phyloP scores from a whole-genome alignment of 2,329 filamentous ascomycete species.

The Fusarium devonianum region DNA sequence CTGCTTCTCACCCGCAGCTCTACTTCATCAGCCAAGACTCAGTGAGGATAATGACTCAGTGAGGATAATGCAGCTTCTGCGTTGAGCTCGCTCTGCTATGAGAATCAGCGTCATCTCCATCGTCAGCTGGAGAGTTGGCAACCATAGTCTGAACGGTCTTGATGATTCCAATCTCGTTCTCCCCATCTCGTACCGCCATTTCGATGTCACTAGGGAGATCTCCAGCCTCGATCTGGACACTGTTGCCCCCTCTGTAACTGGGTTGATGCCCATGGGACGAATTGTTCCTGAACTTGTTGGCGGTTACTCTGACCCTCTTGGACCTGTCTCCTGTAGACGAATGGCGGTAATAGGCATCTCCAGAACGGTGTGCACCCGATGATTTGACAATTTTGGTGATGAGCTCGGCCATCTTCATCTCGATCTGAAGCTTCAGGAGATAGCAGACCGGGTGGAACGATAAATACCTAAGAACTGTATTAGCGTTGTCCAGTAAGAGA shows the following conservation, averaged over 20 bases:
- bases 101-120: slow-evolving; percentile 5
- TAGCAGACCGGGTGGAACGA: slow-evolving; percentile 56
- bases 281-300: neutral
- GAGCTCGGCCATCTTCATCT: slow-evolving; percentile 59
- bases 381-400: slow-evolving; percentile 48
- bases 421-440: slow-evolving; percentile 58
- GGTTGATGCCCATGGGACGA: slow-evolving; percentile 2
- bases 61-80: slow-evolving; percentile 18
- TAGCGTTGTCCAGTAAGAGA: neutral
- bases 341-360: slow-evolving; percentile 17
- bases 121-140: neutral
- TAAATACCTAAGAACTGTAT: slow-evolving; percentile 31
- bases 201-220: slow-evolving; percentile 15
- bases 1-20: too few species aligned
- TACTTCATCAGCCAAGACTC: too few species aligned
- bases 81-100: slow-evolving; percentile 29
- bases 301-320: neutral
- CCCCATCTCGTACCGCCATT: neutral
- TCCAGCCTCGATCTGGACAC: slow-evolving; percentile 9
- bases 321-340: slow-evolving; percentile 7
- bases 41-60: too few species aligned
- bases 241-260: slow-evolving; percentile 2
- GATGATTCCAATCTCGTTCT: slow-evolving; percentile 16
- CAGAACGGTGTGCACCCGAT: neutral
- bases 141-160: slow-evolving; percentile 36